phyloP scores from a whole-genome alignment of 352 stramenopile genomes.

The Globisporangium radiosum region DNA sequence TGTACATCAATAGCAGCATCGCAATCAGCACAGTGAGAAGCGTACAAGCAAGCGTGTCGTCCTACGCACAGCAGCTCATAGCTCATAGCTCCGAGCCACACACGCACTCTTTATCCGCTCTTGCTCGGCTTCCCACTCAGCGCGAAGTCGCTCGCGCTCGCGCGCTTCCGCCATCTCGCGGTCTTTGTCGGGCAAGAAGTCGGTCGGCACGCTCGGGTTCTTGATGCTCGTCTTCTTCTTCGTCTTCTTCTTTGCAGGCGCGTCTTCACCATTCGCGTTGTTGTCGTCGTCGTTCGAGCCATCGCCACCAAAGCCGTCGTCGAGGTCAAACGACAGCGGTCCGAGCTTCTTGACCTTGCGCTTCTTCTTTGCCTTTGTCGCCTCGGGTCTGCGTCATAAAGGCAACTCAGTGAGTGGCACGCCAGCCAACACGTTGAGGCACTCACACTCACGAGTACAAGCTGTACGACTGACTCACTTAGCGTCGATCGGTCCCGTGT shows the following conservation, averaged over 20 bases:
- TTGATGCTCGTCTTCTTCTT: constrained; percentile 78
- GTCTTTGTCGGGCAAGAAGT: constrained; percentile 93
- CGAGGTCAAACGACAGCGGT: constrained; percentile 74
- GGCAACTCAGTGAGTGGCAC: constrained; percentile 1
- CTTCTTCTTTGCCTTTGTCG: constrained; percentile 61
- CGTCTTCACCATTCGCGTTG: no score
- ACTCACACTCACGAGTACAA: no score
- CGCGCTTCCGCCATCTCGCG: constrained; percentile 77
- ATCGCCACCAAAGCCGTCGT: constrained; percentile 56
- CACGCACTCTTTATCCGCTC: constrained; percentile 88
- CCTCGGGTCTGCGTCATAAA: constrained; percentile 18
- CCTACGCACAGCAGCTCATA: no score
- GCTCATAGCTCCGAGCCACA: neutral
- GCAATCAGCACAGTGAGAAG: neutral
- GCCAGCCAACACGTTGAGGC: neutral
- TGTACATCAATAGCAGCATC: neutral
- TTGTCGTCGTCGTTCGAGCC: constrained; percentile 13
- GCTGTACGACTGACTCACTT: constrained; percentile 12
- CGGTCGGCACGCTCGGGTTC: constrained; percentile 92
- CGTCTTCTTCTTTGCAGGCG: constrained; percentile 13
- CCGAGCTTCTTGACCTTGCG: constrained; percentile 77
- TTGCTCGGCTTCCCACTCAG: constrained; percentile 92
- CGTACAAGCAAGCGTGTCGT: no score
- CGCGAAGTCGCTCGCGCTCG: constrained; percentile 77
- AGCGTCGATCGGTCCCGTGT: constrained; percentile 17